Evolutionary conservation across 139 green algal species (phyloP).

Genomic region (Tetraselmis chui): DNA sequence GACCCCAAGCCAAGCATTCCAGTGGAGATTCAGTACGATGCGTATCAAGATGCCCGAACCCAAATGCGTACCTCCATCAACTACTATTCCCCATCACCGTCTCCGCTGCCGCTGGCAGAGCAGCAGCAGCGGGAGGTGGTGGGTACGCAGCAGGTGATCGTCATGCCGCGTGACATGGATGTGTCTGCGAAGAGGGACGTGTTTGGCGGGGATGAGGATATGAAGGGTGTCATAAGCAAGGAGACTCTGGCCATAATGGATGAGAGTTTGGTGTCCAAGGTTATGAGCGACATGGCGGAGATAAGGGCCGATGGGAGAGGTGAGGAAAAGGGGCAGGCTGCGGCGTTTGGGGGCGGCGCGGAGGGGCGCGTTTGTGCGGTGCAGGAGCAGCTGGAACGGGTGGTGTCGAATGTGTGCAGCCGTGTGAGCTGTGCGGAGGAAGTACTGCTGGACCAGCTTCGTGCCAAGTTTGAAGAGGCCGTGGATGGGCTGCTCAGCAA

Average conservation of each 20-base stretch:
- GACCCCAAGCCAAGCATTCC: not conserved
- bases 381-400: not conserved
- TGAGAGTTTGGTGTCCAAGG: too few species aligned
- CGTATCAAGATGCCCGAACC: not conserved
- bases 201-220: too few species aligned
- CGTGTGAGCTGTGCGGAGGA: not conserved
- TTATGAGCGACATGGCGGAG: too few species aligned
- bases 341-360: too few species aligned
- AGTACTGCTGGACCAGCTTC: not conserved
- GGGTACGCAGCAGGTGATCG: not conserved
- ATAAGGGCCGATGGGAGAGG: too few species aligned
- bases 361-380: not conserved
- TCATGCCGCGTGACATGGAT: not conserved
- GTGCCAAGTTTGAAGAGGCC: not conserved
- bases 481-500: not conserved
- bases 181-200: not conserved
- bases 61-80: not conserved
- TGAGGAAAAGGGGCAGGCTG: too few species aligned
- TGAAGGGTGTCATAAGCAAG: too few species aligned
- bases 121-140: too few species aligned
- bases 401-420: not conserved
- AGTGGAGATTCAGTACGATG: not conserved
- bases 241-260: too few species aligned
- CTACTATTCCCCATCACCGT: not conserved
- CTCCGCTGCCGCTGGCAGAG: too few species aligned